Conservation (phyloP, 352 stramenopile genomes). For the Elongisporangium senticosum region DNA sequence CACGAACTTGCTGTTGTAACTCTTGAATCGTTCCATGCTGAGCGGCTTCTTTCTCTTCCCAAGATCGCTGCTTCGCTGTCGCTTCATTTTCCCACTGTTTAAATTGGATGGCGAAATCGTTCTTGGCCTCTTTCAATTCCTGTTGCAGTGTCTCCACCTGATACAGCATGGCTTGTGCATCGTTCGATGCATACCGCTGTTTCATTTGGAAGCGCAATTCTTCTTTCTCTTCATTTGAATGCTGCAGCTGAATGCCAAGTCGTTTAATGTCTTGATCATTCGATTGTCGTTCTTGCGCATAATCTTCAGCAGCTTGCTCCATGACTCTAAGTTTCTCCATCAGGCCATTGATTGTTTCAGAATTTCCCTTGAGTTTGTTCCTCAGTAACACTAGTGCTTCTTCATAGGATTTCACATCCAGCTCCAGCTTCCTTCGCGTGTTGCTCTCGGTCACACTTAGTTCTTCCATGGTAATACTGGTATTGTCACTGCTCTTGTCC, state of each 20-base stretch:
- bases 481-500: conserved; percentile 17
- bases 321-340: conserved; percentile 31
- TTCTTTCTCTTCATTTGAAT: conserved; percentile 42
- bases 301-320: conserved; percentile 18
- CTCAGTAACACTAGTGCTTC: conserved; percentile 50
- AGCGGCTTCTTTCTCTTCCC: not conserved
- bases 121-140: conserved; percentile 20
- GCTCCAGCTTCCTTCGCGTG: conserved; percentile 33
- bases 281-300: conserved; percentile 15
- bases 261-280: conserved; percentile 30
- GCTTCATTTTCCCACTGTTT: conserved; percentile 14
- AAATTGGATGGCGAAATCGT: conserved; percentile 21
- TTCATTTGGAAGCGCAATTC: conserved; percentile 60
- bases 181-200: conserved; percentile 36
- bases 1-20: conserved; percentile 29
- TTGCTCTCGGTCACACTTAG: conserved; percentile 29
- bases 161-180: conserved; percentile 32
- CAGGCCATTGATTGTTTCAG: conserved; percentile 27
- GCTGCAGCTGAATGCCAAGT: conserved; percentile 20
- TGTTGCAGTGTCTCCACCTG: conserved; percentile 29
- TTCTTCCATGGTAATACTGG: conserved; percentile 4
- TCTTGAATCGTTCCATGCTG: not conserved
- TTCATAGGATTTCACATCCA: conserved; percentile 67
- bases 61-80: not conserved
- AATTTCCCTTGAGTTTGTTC: conserved; percentile 45